Evolutionary conservation across 2,329 filamentous ascomycete genomes (phyloP).

Genomic region (Apiospora phragmitis): DNA sequence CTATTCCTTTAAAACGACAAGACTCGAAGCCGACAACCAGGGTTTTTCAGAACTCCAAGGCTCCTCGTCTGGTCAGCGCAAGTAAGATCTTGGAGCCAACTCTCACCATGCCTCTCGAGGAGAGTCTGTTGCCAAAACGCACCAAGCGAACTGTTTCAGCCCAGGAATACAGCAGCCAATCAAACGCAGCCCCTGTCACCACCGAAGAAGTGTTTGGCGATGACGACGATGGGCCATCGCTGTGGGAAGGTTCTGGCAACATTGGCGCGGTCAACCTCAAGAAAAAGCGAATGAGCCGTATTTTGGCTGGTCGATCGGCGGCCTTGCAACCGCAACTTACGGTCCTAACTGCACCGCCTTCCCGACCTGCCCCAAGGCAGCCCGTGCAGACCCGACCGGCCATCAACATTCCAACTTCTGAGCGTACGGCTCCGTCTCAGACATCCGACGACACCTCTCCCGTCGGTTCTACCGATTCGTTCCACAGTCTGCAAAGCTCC

Average conservation of each 20-base stretch:
- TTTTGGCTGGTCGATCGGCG: constrained; percentile 35
- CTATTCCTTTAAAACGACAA: neutral
- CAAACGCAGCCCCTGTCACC: neutral
- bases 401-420: neutral
- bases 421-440: constrained; percentile 18
- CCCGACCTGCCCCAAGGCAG: constrained; percentile 19
- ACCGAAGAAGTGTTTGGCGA: constrained; percentile 9
- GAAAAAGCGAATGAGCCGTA: constrained; percentile 30
- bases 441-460: constrained; percentile 42
- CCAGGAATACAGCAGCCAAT: neutral
- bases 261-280: constrained; percentile 27
- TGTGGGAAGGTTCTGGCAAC: constrained; percentile 30
- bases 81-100: neutral
- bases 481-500: constrained; percentile 44
- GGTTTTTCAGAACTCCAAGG: neutral
- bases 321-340: constrained; percentile 43
- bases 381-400: neutral
- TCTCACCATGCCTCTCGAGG: neutral
- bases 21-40: neutral
- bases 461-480: constrained; percentile 50
- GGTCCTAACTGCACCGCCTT: constrained; percentile 42
- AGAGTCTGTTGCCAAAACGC: neutral
- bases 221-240: constrained; percentile 22
- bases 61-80: constrained; percentile 2
- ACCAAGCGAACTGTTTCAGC: neutral